Evolutionary conservation across 2,329 filamentous ascomycete genomes (phyloP).

Genomic region (Davidsoniella virescens): DNA sequence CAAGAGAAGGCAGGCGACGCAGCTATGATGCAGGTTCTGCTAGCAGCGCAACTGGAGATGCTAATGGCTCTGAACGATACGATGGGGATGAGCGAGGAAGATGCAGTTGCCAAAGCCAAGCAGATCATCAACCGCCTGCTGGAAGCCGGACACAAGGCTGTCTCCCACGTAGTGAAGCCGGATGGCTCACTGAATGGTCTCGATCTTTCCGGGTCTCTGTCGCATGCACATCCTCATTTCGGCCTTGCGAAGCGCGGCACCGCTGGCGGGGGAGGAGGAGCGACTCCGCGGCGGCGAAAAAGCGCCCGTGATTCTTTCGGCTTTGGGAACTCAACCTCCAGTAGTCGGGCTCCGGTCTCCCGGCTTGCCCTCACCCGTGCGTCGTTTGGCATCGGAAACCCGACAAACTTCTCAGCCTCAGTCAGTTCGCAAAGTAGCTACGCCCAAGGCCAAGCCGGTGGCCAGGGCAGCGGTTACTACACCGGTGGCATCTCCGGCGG

Average conservation of each 20-base stretch:
- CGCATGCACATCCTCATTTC: slow-evolving; percentile 13
- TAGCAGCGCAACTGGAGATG: slow-evolving; percentile 85
- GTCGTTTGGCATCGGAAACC: slow-evolving; percentile 3
- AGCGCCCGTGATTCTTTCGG: slow-evolving; percentile 11
- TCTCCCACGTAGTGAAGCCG: slow-evolving; percentile 76
- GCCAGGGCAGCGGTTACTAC: neutral
- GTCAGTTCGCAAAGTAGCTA: slow-evolving; percentile 5
- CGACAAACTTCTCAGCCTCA: slow-evolving; percentile 5
- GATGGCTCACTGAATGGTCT: slow-evolving; percentile 28
- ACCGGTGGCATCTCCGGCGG: neutral
- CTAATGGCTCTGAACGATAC: slow-evolving; percentile 70
- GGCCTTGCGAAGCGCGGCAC: slow-evolving; percentile 12
- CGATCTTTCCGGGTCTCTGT: slow-evolving; percentile 12
- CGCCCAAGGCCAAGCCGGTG: neutral
- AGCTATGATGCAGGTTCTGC: slow-evolving; percentile 61
- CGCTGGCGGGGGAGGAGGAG: slow-evolving; percentile 10
- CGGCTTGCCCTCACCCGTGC: slow-evolving; percentile 6
- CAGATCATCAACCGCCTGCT: slow-evolving; percentile 62
- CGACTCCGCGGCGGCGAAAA: slow-evolving; percentile 9
- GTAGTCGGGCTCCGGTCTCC: slow-evolving; percentile 1
- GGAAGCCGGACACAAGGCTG: slow-evolving; percentile 55
- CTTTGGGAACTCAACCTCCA: slow-evolving; percentile 4
- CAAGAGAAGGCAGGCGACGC: slow-evolving; percentile 71
- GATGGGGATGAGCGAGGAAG: slow-evolving; percentile 64
- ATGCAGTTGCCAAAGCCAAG: slow-evolving; percentile 68